phyloP scores from a whole-genome alignment of 768 basidiomycete species.

The Crepidotus variabilis region DNA sequence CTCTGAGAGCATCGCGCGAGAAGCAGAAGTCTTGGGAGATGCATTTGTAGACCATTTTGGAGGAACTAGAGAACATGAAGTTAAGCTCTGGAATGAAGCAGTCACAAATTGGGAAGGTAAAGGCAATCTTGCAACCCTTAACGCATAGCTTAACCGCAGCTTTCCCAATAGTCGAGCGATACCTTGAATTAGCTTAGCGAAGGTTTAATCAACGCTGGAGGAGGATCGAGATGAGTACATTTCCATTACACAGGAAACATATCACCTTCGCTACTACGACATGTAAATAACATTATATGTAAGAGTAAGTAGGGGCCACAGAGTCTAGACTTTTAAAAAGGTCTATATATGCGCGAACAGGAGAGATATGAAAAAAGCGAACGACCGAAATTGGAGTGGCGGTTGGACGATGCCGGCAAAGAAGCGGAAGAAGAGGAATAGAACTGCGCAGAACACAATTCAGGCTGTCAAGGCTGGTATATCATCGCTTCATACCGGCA shows the following conservation, averaged over 20 bases:
- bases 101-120: conserved; percentile 94
- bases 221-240: background rate
- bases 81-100: conserved; percentile 80
- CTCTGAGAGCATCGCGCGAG: conserved; percentile 75
- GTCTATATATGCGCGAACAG: background rate
- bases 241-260: background rate
- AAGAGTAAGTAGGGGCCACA: background rate
- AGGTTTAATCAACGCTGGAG: conserved; percentile 1
- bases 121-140: conserved; percentile 13
- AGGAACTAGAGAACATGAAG: conserved; percentile 92
- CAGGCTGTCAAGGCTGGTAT: background rate
- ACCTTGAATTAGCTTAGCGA: conserved; percentile 70
- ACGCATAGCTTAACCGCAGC: background rate
- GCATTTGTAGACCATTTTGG: conserved; percentile 94
- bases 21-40: conserved; percentile 69
- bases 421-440: too few relatives aligned
- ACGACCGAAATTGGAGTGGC: too few relatives aligned
- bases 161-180: conserved; percentile 43
- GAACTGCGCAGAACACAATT: background rate
- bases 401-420: too few relatives aligned
- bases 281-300: background rate
- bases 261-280: background rate
- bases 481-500: conserved; percentile 66
- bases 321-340: background rate
- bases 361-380: too few relatives aligned